Conservation (phyloP, 768 basidiomycete genomes). For the Cytidiella melzeri region DNA sequence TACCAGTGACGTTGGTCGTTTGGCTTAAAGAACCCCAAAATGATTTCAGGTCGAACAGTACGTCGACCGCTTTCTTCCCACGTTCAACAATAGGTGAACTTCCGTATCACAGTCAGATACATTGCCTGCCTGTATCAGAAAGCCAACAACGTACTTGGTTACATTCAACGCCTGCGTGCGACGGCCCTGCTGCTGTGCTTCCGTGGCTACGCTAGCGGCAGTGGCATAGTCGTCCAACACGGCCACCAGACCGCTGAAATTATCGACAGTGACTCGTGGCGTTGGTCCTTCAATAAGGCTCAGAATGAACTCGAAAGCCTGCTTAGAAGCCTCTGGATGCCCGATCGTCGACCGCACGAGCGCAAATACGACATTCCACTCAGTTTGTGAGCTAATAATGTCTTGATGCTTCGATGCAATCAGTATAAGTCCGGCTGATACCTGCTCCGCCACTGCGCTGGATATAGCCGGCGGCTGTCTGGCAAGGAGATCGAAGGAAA, state of each 20-base stretch:
- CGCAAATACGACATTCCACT: constrained; percentile 92
- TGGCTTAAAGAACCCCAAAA: constrained; percentile 55
- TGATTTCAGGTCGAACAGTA: constrained; percentile 67
- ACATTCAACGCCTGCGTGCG: constrained; percentile 22
- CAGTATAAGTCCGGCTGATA: constrained; percentile 74
- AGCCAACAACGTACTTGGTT: constrained; percentile 15
- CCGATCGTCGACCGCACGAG: constrained; percentile 79
- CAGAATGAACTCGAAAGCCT: constrained; percentile 76
- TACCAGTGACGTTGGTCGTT: constrained; percentile 35
- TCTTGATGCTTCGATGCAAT: constrained; percentile 74
- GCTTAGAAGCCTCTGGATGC: constrained; percentile 81
- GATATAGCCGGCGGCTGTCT: constrained; percentile 72
- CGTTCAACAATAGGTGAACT: constrained; percentile 78
- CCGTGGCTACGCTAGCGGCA: constrained; percentile 54
- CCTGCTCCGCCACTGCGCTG: constrained; percentile 84
- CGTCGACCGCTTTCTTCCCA: constrained; percentile 77
- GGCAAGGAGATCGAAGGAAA: constrained; percentile 87
- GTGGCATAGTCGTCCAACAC: constrained; percentile 85
- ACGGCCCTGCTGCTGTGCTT: constrained; percentile 44
- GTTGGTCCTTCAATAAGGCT: constrained; percentile 54
- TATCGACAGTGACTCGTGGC: constrained; percentile 66
- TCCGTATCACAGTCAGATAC: constrained; percentile 5
- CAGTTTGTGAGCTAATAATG: constrained; percentile 85
- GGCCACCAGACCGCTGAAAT: constrained; percentile 72
- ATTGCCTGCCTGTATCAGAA: not conserved